A percentile compares a stretch with the other conserved stretches of the same genome.
Evolutionary conservation across 2,329 filamentous ascomycete species (phyloP).

Genomic region (Septoria linicola): DNA sequence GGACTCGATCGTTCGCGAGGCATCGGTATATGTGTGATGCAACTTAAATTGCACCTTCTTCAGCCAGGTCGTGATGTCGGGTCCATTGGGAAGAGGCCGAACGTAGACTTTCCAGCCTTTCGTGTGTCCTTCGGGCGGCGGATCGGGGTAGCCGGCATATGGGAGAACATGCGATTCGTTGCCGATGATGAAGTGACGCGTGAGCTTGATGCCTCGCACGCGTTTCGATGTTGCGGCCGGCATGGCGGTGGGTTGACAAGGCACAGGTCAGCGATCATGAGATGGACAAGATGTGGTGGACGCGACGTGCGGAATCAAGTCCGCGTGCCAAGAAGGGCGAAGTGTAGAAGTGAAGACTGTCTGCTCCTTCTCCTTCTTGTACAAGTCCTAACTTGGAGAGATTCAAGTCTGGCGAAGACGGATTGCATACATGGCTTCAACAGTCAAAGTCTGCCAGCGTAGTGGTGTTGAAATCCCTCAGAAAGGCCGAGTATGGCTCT

Average conservation of each 20-base stretch:
- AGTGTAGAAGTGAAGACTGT: too few relatives aligned
- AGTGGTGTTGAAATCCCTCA: too few relatives aligned
- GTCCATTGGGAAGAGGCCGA: constrained; percentile 78
- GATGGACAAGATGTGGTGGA: too few relatives aligned
- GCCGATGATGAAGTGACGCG: constrained; percentile 47
- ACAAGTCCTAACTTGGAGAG: too few relatives aligned
- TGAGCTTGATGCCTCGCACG: constrained; percentile 36
- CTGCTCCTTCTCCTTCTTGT: too few relatives aligned
- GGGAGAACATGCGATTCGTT: constrained; percentile 60
- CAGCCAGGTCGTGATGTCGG: constrained; percentile 89
- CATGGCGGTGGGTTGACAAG: constrained; percentile 27
- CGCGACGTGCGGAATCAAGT: too few relatives aligned
- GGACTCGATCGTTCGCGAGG: constrained; percentile 78
- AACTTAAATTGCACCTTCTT: constrained; percentile 98
- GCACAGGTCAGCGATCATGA: too few relatives aligned
- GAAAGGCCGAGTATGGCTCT: too few relatives aligned
- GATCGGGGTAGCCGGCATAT: constrained; percentile 70
- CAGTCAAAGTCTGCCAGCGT: too few relatives aligned
- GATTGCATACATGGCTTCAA: too few relatives aligned
- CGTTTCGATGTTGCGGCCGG: constrained; percentile 40
- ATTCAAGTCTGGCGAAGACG: too few relatives aligned
- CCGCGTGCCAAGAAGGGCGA: too few relatives aligned
- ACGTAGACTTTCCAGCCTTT: constrained; percentile 97
- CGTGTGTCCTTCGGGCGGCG: constrained; percentile 84
- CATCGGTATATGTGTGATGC: constrained; percentile 93